These are phyloP conservation scores for Pulveroboletus sp. DNA, from an alignment of 768 basidiomycete genomes.

Conservation along the genomic window DNA sequence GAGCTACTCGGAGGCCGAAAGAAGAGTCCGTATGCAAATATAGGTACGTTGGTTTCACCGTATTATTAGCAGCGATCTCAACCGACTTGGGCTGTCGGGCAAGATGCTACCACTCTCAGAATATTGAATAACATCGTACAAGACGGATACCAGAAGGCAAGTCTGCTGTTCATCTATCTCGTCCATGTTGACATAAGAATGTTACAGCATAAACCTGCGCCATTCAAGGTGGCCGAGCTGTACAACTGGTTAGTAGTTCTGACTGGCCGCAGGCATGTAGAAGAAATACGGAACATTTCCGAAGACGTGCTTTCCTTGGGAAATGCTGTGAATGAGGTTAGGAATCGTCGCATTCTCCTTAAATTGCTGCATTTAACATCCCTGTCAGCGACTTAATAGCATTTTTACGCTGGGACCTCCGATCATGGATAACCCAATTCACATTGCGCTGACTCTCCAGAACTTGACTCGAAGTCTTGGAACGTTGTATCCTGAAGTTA, in stretches of 20 bases:
- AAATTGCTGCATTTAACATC: no score
- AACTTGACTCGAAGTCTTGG: conserved; percentile 38
- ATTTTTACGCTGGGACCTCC: conserved; percentile 37
- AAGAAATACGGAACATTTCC: conserved; percentile 40
- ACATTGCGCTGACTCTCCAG: conserved; percentile 27
- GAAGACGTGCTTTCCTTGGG: conserved; percentile 37
- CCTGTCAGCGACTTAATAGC: conserved; percentile 32
- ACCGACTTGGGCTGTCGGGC: no score
- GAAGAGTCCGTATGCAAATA: conserved; percentile 55
- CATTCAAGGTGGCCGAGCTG: conserved; percentile 30
- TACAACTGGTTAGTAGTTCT: conserved; percentile 3
- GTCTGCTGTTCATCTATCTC: not conserved
- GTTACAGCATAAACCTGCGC: conserved; percentile 22
- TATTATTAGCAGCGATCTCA: no score
- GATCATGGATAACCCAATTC: conserved; percentile 22
- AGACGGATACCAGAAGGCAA: conserved; percentile 31
- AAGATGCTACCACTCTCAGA: no score
- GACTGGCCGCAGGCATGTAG: conserved; percentile 28
- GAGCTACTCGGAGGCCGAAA: no score
- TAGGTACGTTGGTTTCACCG: conserved; percentile 55
- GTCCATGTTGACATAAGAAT: not conserved
- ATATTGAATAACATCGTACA: conserved; percentile 20
- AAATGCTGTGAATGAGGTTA: conserved; percentile 30
- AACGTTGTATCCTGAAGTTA: conserved; percentile 36
- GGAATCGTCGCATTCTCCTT: not conserved